Base-by-base conservation (phyloP, 177 flowering plant species). In the Vitis hybrid region DNA sequence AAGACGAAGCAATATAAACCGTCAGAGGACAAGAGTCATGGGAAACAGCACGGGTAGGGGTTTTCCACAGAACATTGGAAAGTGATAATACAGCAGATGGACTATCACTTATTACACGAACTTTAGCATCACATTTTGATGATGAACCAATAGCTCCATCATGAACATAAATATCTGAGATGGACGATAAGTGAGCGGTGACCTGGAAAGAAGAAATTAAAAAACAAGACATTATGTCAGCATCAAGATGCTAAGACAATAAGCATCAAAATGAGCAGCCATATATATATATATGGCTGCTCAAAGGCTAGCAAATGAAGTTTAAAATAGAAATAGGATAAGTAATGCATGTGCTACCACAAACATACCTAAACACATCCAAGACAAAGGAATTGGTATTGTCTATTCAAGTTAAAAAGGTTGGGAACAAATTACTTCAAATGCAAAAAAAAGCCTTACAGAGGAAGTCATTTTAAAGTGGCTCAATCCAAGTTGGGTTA, bases 111-210 rank as follows among this genome's bases (percentile, higher is more conserved):
- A 86, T 82, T 21, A 86, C 75, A 56, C 85, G 83, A 66, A 86
- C 85, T 65, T 82, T 81, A n/a, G 81, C 86, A 81, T 79, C 79
- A 77, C 83, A 79, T 27, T 73, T 76, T 73, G 76, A 51, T 12
- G 75, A 76, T 68, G 86, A 81, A 70, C 89, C 82, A 80, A 86
- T 72, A 70, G 86, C 87, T 40, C 89, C 87, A 74, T 86, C 89
- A 52, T 86, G 89, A 64, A 86, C 85, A 82, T 74, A 82, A 56
- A 86, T 66, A 70, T 75, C 64, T 60, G 86, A 66, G 70, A 76
- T 63, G 27, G 85, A 80, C 32, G 89, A 84, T 61, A 86, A 50
- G 73, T 86, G 85, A 71, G 74, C 14, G 67, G 85, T 78, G 52
- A 86, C 87, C 89, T 86, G 72, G 8, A 52, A 74, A 14, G 12